These are phyloP conservation scores for Fusarium metavorans DNA, from an alignment of 2,329 filamentous ascomycete species.

Conservation along the genomic window DNA sequence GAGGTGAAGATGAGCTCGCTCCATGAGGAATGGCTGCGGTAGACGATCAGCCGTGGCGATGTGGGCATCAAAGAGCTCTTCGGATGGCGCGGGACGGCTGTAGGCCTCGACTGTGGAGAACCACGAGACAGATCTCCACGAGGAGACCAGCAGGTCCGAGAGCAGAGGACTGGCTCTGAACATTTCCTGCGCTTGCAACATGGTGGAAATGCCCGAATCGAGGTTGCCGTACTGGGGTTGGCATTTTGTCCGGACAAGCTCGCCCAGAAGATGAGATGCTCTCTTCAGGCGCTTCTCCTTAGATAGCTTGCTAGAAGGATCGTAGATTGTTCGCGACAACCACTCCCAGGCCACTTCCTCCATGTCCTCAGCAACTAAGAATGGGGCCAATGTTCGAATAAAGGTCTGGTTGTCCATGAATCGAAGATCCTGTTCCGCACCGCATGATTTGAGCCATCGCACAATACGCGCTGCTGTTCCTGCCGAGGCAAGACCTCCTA, in stretches of 20 bases:
- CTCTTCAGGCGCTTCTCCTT: conserved; percentile 43
- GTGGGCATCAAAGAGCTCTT: conserved; percentile 65
- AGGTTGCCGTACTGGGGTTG: conserved; percentile 56
- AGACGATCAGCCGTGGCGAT: conserved; percentile 59
- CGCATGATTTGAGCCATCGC: conserved; percentile 66
- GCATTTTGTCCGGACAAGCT: conserved; percentile 58
- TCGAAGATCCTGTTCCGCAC: conserved; percentile 58
- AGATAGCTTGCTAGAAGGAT: conserved; percentile 32
- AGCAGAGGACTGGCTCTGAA: conserved; percentile 53
- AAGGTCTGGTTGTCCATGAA: conserved; percentile 59
- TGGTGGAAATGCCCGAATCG: conserved; percentile 61
- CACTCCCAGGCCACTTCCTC: conserved; percentile 66
- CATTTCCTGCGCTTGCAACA: conserved; percentile 60
- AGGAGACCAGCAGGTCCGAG: conserved; percentile 51
- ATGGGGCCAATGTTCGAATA: conserved; percentile 57
- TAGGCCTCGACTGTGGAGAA: conserved; percentile 64
- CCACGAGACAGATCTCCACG: conserved; percentile 65
- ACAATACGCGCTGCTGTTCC: conserved; percentile 62
- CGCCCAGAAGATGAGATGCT: conserved; percentile 51
- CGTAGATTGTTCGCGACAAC: conserved; percentile 57
- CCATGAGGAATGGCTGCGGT: conserved; percentile 53
- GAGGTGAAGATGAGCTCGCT: conserved; percentile 66
- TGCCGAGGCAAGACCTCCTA: conserved; percentile 52
- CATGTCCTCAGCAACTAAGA: conserved; percentile 64
- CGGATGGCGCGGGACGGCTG: conserved; percentile 58